Evolutionary conservation across 176 grass and related monocot species (phyloP).

Genomic region (Leersia perrieri): DNA sequence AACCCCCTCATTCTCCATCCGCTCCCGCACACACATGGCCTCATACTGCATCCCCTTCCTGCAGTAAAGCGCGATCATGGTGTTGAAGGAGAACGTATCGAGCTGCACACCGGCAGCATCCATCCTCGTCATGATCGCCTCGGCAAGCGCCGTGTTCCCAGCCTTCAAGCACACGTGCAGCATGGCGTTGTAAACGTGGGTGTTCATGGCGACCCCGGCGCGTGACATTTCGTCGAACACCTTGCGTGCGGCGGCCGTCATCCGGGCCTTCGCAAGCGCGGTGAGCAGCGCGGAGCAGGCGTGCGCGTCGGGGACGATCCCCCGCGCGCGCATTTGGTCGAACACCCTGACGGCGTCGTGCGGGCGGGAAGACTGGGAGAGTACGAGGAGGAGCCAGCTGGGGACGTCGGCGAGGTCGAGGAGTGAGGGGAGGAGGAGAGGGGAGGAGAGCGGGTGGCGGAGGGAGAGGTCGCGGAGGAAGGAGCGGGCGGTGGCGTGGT

Average conservation of each 20-base stretch:
- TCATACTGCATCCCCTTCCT: conserved; percentile 88
- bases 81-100: conserved; percentile 77
- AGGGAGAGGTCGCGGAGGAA: conserved; percentile 32
- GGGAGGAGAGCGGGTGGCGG: conserved; percentile 39
- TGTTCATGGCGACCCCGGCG: conserved; percentile 44
- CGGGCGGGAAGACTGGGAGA: conserved; percentile 12
- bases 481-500: conserved; percentile 17
- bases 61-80: conserved; percentile 69
- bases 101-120: conserved; percentile 42
- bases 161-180: conserved; percentile 82
- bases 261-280: conserved; percentile 54
- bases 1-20: conserved; percentile 65
- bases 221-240: conserved; percentile 57
- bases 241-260: conserved; percentile 65
- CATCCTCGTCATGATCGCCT: conserved; percentile 56
- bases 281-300: conserved; percentile 62
- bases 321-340: conserved; percentile 37
- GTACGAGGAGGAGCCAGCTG: conserved; percentile 40
- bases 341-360: conserved; percentile 40
- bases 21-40: conserved; percentile 59
- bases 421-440: conserved; percentile 35
- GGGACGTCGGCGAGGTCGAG: conserved; percentile 28
- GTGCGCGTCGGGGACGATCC: conserved; percentile 47
- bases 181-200: conserved; percentile 84
- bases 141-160: conserved; percentile 45